These are phyloP conservation scores for Naganishia cerealis DNA, from an alignment of 1,284 basidiomycete species.

Conservation along the genomic window DNA sequence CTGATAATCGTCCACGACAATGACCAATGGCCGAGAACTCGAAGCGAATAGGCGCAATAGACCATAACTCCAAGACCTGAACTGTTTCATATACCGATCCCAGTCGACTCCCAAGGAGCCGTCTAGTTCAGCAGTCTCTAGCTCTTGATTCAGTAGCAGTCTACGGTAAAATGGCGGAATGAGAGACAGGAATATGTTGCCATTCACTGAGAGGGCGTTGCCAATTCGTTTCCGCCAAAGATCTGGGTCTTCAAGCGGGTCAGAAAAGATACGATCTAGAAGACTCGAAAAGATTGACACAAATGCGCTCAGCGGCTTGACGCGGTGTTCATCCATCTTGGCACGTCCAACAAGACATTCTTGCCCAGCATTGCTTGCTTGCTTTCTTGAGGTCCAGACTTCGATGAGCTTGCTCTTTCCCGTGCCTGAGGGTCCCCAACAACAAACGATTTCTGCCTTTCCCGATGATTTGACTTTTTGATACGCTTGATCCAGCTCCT, in stretches of 20 bases:
- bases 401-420: conserved; percentile 47
- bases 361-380: conserved; percentile 36
- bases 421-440: conserved; percentile 45
- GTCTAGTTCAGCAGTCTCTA: conserved; percentile 8
- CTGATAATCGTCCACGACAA: conserved; percentile 49
- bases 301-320: conserved; percentile 45
- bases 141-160: conserved; percentile 34
- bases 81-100: conserved; percentile 34
- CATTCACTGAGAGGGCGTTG: conserved; percentile 39
- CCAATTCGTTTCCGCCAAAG: conserved; percentile 42
- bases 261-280: conserved; percentile 45
- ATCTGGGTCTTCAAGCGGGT: conserved; percentile 44
- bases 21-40: conserved; percentile 41
- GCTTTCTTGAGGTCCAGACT: conserved; percentile 39
- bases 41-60: conserved; percentile 49
- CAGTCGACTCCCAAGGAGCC: conserved; percentile 28
- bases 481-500: conserved; percentile 37
- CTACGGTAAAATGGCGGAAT: conserved; percentile 41
- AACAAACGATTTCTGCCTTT: conserved; percentile 36
- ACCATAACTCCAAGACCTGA: conserved; percentile 41
- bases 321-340: conserved; percentile 44
- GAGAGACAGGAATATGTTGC: conserved; percentile 42
- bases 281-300: conserved; percentile 47
- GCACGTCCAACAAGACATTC: conserved; percentile 41
- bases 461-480: conserved; percentile 5